Conservation (phyloP, 1,139 yeast species). For the Magnusiomyces paraingens region DNA sequence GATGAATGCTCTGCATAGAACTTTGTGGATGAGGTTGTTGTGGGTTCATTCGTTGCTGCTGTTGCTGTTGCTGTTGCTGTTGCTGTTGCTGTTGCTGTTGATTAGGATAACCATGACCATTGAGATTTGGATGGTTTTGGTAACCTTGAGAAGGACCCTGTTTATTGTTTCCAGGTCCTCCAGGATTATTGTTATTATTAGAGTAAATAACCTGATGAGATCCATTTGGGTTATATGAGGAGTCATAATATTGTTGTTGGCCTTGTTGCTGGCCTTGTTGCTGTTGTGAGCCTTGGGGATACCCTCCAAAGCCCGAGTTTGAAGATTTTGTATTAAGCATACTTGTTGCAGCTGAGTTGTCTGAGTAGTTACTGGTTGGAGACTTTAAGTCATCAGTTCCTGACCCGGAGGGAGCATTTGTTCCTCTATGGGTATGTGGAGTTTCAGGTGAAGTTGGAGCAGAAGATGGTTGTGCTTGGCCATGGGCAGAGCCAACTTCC, state of each 20-base stretch:
- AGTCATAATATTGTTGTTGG: no score
- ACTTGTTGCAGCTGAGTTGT: background rate
- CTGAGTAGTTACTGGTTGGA: background rate
- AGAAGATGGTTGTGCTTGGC: conserved; percentile 1
- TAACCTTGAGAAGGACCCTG: conserved; percentile 3
- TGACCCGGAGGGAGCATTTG: conserved; percentile 2
- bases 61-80: background rate
- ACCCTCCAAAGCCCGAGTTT: no score
- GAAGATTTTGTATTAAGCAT: no score
- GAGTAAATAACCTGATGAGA: no score
- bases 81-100: background rate
- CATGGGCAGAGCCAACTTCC: conserved; percentile 2
- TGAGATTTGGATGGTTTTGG: background rate
- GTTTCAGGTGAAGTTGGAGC: conserved; percentile 6
- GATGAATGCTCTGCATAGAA: background rate
- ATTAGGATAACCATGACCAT: background rate
- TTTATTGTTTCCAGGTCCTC: background rate
- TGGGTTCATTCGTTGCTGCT: background rate
- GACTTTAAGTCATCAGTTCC: background rate
- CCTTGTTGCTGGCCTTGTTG: background rate
- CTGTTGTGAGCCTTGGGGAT: background rate
- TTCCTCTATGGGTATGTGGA: background rate
- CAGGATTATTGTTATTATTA: background rate
- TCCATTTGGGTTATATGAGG: no score
- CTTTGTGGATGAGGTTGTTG: background rate